These are phyloP conservation scores for Diplodia scrobiculata DNA, from an alignment of 2,329 filamentous ascomycete species.

Conservation along the genomic window DNA sequence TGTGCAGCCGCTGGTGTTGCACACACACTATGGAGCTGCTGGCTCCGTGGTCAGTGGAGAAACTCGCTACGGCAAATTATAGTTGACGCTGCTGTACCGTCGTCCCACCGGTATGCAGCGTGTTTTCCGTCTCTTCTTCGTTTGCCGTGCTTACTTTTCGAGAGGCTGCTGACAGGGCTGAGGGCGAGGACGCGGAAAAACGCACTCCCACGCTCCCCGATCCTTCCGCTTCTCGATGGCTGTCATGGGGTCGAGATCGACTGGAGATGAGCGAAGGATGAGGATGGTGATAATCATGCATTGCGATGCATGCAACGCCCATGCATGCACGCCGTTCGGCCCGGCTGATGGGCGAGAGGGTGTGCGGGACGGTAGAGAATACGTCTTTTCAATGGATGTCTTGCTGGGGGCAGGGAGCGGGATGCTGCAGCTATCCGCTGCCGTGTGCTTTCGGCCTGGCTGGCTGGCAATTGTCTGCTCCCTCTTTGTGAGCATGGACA, in stretches of 20 bases:
- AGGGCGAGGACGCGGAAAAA: neutral
- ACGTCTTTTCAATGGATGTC: neutral
- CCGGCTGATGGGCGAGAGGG: neutral
- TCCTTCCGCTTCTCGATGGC: neutral
- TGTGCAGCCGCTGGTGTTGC: neutral
- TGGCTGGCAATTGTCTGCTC: neutral
- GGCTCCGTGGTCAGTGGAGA: neutral
- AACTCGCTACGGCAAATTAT: neutral
- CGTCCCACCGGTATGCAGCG: neutral
- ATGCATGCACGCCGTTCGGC: constrained; percentile 22
- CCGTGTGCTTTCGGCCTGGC: constrained; percentile 1
- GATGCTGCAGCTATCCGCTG: constrained; percentile 25
- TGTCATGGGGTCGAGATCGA: constrained; percentile 2
- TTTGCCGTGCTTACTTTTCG: neutral
- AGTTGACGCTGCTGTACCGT: neutral
- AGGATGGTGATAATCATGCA: constrained; percentile 11
- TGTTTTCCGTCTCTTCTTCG: neutral
- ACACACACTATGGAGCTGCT: neutral
- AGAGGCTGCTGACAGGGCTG: neutral
- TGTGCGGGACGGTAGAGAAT: constrained; percentile 7
- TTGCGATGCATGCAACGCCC: neutral
- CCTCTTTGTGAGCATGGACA: neutral
- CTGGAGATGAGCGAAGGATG: neutral
- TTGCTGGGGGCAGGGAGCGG: constrained; percentile 8
- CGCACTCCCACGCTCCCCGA: neutral